Evolutionary conservation across 306 rosid species (phyloP), one percentile per base, ranked within the genome.

Genomic region (Purshia tridentata): DNA sequence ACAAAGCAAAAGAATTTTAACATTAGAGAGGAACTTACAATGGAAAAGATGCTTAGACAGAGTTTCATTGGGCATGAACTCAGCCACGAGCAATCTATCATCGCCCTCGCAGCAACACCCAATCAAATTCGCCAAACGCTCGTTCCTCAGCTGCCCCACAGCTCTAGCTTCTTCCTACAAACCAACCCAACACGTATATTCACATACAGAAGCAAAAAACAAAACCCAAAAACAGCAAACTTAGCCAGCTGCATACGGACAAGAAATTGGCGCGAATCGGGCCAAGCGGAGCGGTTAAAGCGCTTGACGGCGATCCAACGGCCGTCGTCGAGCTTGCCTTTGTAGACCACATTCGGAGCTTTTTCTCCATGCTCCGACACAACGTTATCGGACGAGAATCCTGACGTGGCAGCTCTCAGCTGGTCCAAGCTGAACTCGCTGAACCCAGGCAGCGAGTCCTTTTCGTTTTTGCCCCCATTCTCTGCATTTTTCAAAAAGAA

Each of bases 351-450:
- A 86, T 95, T 95, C 1, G 99, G 99, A 85, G 99, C 99, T 77
- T 90, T 95, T 85, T 92, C 99, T 3, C 99, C 99, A 50, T 95
- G 99, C 79, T 95, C 99, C 16, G 99, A 95, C 7, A 95, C 99
- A 60, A 95, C 88, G 85, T 87, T 87, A 71, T 92, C 97, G 2
- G 92, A 70, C 80, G 93, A 95, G 76, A 95, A 95, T 35, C 92
- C 99, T 8, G 85, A 84, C 60, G 99, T 92, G 46, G 98, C 98
- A 59, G 81, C 76, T 56, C 84, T 87, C 6, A 95, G 84, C 63
- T 92, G 93, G 81, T 90, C 92, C 80, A 92, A 84, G 78, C 74
- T 95, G 63, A 81, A 95, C 85, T 95, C 98, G 18, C 72, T 78
- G 77, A 92, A 92, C 67, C 83, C 96, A 76, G 82, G 88, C 62